Evolutionary conservation across 2,329 filamentous ascomycete species (phyloP).

Genomic region (Trichophyton equinum): DNA sequence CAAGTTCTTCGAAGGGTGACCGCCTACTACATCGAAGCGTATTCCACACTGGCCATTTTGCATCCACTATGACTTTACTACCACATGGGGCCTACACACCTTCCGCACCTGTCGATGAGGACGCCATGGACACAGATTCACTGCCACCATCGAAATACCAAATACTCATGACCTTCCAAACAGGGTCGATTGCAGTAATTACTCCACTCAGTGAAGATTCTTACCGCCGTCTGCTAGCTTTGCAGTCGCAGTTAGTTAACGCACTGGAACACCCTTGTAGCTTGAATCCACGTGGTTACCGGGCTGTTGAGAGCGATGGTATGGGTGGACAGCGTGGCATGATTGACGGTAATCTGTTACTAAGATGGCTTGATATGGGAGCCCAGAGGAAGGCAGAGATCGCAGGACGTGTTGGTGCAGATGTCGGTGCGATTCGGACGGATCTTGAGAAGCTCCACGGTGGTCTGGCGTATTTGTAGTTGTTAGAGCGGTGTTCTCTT

Average conservation of each 20-base stretch:
- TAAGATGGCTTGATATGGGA: conserved; percentile 62
- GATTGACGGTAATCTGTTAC: conserved; percentile 65
- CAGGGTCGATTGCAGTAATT: conserved; percentile 64
- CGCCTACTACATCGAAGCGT: conserved; percentile 75
- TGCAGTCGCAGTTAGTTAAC: conserved; percentile 67
- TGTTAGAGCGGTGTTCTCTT: not conserved
- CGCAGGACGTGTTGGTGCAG: conserved; percentile 57
- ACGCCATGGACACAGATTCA: conserved; percentile 29
- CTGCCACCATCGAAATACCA: conserved; percentile 24
- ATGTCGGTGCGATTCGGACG: conserved; percentile 53
- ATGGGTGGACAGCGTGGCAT: conserved; percentile 46
- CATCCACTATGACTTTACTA: conserved; percentile 62
- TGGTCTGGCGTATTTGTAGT: conserved; percentile 41
- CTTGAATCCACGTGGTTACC: conserved; percentile 70
- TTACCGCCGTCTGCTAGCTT: conserved; percentile 70
- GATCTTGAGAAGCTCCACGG: conserved; percentile 56
- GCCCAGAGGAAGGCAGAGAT: conserved; percentile 61
- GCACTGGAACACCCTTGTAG: conserved; percentile 65
- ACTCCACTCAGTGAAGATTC: conserved; percentile 64
- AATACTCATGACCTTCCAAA: conserved; percentile 59
- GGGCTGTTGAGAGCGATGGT: conserved; percentile 43
- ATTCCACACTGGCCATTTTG: conserved; percentile 73
- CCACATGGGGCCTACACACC: conserved; percentile 48
- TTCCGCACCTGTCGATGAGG: conserved; percentile 23
- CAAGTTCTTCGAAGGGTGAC: conserved; percentile 81